Conservation (phyloP, 306 rosid species). For the Hylodesmum podocarpum region DNA sequence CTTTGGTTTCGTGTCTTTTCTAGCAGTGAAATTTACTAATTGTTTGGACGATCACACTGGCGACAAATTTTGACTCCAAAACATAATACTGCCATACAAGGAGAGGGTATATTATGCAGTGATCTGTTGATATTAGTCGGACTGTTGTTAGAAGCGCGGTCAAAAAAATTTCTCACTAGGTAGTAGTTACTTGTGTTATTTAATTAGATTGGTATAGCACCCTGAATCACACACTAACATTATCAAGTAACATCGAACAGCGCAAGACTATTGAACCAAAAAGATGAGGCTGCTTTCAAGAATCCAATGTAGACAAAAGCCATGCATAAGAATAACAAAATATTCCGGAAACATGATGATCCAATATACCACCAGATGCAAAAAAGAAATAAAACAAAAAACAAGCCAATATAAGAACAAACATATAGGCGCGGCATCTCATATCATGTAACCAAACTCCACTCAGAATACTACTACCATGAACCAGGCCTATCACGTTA, state of each 20-base stretch:
- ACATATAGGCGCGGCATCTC: conserved; percentile 27
- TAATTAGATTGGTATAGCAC: not conserved
- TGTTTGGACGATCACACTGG: not conserved
- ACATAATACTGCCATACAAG: too few relatives aligned
- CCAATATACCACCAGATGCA: conserved; percentile 24
- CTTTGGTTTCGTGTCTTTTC: not conserved
- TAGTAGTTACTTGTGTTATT: too few relatives aligned
- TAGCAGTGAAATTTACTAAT: not conserved
- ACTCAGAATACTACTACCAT: conserved; percentile 34
- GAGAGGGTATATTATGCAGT: too few relatives aligned
- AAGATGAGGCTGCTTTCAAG: not conserved
- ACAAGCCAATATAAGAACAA: conserved; percentile 36
- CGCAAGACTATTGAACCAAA: not conserved
- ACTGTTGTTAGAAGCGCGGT: too few relatives aligned
- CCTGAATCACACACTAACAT: not conserved
- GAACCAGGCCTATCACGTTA: conserved; percentile 11
- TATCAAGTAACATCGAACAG: not conserved
- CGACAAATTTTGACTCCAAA: not conserved
- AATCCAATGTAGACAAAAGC: not conserved
- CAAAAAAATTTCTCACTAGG: too few relatives aligned
- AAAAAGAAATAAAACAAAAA: conserved; percentile 6
- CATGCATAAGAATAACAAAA: conserved; percentile 33
- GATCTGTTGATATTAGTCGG: too few relatives aligned
- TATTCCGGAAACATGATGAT: conserved; percentile 32
- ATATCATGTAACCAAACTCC: conserved; percentile 28